Percentiles rank a stretch among this genome's conserved stretches.
These are phyloP conservation scores for Mycosphaerella sp. DNA, from an alignment of 2,329 filamentous ascomycete genomes.

Conservation along the genomic window DNA sequence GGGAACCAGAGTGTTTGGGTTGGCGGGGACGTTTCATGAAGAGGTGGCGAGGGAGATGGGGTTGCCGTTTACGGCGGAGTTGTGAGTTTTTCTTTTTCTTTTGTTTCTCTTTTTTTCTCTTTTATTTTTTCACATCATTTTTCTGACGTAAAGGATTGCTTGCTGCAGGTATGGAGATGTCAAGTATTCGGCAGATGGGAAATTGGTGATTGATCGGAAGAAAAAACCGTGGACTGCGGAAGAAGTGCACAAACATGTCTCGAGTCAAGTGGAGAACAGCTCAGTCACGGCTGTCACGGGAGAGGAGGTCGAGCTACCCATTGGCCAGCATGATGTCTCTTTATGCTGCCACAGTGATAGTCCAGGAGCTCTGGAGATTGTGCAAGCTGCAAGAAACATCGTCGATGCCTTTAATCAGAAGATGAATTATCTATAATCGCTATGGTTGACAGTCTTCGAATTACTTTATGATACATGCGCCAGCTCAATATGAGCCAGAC, in stretches of 20 bases:
- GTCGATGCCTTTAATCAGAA: constrained; percentile 39
- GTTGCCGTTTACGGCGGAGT: constrained; percentile 49
- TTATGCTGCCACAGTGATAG: constrained; percentile 44
- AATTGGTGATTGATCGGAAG: constrained; percentile 52
- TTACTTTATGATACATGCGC: background rate
- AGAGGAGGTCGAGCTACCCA: constrained; percentile 38
- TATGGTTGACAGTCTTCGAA: background rate
- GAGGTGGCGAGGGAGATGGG: constrained; percentile 49
- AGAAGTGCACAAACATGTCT: constrained; percentile 39
- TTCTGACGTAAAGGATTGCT: background rate
- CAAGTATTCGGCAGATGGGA: constrained; percentile 48
- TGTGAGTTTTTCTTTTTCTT: constrained; percentile 21
- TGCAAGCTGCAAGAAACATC: constrained; percentile 39
- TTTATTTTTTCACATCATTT: background rate
- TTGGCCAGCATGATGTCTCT: constrained; percentile 40
- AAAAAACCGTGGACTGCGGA: constrained; percentile 48
- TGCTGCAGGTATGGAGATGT: constrained; percentile 47
- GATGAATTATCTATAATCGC: constrained; percentile 18
- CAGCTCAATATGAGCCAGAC: background rate
- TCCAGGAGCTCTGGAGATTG: constrained; percentile 41
- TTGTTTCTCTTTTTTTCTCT: too few relatives aligned
- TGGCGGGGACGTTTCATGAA: constrained; percentile 51
- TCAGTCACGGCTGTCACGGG: constrained; percentile 40
- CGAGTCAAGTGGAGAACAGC: constrained; percentile 37
- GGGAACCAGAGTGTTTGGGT: constrained; percentile 49